Conservation (phyloP, 108 stramenopile species). For the Mediolabrus comicus region DNA sequence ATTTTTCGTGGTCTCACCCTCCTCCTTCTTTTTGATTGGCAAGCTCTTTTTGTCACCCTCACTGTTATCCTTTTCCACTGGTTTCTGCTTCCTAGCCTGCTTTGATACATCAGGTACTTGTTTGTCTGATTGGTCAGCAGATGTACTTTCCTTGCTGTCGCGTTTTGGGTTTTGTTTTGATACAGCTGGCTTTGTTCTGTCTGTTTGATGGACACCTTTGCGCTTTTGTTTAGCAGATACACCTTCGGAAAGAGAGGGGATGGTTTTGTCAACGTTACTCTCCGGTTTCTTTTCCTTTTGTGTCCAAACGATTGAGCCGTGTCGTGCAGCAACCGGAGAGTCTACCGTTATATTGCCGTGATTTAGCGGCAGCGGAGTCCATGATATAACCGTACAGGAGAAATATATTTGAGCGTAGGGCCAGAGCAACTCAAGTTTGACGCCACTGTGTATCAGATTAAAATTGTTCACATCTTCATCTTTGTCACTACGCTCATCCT, state of each 20-base stretch:
- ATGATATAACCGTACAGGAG: constrained; percentile 25
- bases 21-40: too few species aligned
- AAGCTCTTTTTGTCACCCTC: too few species aligned
- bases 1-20: too few species aligned
- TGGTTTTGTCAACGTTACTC: not conserved
- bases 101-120: too few species aligned
- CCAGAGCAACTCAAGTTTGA: constrained; percentile 31
- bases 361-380: constrained; percentile 16
- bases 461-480: constrained; percentile 21
- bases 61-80: too few species aligned
- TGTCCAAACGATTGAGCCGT: not conserved
- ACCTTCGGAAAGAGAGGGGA: not conserved
- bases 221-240: too few species aligned
- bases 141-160: too few species aligned
- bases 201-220: too few species aligned
- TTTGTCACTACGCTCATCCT: constrained; percentile 3
- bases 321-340: not conserved
- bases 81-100: too few species aligned
- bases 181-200: too few species aligned
- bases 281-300: not conserved
- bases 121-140: too few species aligned
- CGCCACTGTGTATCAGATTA: constrained; percentile 13
- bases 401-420: constrained; percentile 21
- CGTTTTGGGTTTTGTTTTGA: too few species aligned
- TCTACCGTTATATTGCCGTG: not conserved